These are phyloP conservation scores for Mycotypha africana DNA, from an alignment of 371 early-diverging fungal species.

Conservation along the genomic window DNA sequence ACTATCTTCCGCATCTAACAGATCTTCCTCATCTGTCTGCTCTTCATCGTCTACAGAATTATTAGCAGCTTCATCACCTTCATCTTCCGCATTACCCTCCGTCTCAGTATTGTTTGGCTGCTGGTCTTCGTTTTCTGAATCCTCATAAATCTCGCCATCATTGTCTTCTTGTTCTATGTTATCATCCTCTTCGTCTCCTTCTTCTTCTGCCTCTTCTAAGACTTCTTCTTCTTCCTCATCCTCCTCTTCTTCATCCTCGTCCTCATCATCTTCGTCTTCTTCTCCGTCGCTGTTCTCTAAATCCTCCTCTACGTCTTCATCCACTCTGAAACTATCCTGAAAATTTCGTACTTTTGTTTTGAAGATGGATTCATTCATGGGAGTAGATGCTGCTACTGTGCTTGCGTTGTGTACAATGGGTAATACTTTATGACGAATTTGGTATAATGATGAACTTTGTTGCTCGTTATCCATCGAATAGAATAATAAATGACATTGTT, in stretches of 20 bases:
- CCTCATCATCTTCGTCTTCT: conserved; percentile 4
- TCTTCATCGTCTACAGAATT: conserved; percentile 7
- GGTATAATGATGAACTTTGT: background rate
- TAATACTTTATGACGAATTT: background rate
- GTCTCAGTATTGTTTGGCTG: background rate
- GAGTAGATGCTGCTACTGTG: too few relatives aligned
- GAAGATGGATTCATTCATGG: conserved; percentile 18
- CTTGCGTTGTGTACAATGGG: background rate
- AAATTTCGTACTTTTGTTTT: conserved; percentile 20
- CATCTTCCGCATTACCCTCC: background rate
- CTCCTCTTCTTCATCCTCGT: conserved; percentile 3
- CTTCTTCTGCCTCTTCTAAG: conserved; percentile 1
- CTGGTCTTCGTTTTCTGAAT: conserved; percentile 7
- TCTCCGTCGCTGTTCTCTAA: conserved; percentile 7
- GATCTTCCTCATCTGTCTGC: conserved; percentile 7
- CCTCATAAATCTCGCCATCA: conserved; percentile 8
- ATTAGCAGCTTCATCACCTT: conserved; percentile 6
- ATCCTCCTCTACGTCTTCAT: conserved; percentile 11
- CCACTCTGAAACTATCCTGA: conserved; percentile 11
- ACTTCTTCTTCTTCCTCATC: conserved; percentile 6
- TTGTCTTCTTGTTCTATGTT: background rate
- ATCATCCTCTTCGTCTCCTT: background rate
- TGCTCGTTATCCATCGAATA: too few relatives aligned
- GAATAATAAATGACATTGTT: conserved; percentile 1
- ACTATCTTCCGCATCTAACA: too few relatives aligned